Evolutionary conservation across 192 early-diverging fungal species (phyloP).

Genomic region (Backusella circina): DNA sequence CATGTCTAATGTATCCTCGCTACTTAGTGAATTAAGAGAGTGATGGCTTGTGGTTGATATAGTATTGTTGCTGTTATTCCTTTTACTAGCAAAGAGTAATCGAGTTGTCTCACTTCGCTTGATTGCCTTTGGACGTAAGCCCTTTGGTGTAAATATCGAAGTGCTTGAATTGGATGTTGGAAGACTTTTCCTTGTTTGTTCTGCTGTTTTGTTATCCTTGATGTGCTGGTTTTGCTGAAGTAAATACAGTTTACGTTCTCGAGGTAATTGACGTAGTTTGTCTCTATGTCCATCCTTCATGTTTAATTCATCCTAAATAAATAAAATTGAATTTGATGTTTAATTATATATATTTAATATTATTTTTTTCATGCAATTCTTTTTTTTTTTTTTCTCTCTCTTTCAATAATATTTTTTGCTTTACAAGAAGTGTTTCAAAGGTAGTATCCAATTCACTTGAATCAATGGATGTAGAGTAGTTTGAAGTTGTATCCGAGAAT

Average conservation of each 20-base stretch:
- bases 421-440: constrained; percentile 20
- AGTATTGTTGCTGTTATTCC: neutral
- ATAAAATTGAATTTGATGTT: neutral
- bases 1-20: neutral
- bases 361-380: neutral
- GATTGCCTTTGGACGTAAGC: constrained; percentile 16
- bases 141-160: constrained; percentile 7
- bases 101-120: constrained; percentile 14
- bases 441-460: constrained; percentile 2
- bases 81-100: neutral
- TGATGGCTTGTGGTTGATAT: neutral
- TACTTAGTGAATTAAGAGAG: neutral
- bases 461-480: neutral
- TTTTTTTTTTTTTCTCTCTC: neutral
- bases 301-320: constrained; percentile 39
- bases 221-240: constrained; percentile 37
- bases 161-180: constrained; percentile 9
- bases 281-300: constrained; percentile 39
- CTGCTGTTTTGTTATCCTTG: constrained; percentile 7
- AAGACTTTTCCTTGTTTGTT: neutral
- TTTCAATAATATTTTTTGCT: neutral
- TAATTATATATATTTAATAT: neutral
- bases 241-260: constrained; percentile 33
- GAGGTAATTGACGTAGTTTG: constrained; percentile 35
- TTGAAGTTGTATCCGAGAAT: neutral